Evolutionary conservation across 345 rosid genomes (phyloP).

Genomic region (Bruguiera parviflora): DNA sequence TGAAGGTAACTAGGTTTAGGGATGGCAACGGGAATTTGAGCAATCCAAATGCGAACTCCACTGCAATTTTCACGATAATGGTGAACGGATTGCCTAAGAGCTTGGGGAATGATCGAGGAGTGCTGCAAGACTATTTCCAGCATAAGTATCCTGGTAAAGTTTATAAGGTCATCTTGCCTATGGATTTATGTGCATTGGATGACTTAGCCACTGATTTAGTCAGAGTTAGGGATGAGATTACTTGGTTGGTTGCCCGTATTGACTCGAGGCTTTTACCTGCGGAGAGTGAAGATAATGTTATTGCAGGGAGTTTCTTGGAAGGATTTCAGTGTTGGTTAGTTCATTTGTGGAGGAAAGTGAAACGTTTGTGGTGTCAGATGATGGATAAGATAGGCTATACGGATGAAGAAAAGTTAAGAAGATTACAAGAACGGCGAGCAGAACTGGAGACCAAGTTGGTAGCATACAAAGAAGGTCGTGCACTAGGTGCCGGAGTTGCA

Average conservation of each 20-base stretch:
- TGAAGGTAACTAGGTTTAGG: conserved; percentile 84
- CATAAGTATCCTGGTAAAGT: conserved; percentile 80
- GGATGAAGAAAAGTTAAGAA: conserved; percentile 62
- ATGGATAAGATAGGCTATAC: conserved; percentile 56
- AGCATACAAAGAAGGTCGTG: conserved; percentile 73
- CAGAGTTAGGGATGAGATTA: conserved; percentile 75
- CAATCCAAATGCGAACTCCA: conserved; percentile 54
- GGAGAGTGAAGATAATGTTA: conserved; percentile 35
- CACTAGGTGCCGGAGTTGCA: conserved; percentile 88
- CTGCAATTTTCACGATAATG: conserved; percentile 83
- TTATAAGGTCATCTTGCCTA: conserved; percentile 71
- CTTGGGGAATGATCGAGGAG: conserved; percentile 59
- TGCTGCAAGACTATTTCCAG: conserved; percentile 68
- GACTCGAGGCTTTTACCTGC: conserved; percentile 69
- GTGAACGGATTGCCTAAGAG: conserved; percentile 87
- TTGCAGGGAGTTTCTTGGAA: conserved; percentile 21
- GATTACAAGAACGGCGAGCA: conserved; percentile 72
- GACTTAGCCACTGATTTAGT: conserved; percentile 82
- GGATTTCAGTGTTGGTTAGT: conserved; percentile 22
- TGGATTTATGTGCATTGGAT: conserved; percentile 95
- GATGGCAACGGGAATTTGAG: conserved; percentile 91
- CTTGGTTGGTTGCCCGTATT: conserved; percentile 84
- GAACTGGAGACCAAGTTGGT: conserved; percentile 64
- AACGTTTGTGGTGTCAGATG: conserved; percentile 39
- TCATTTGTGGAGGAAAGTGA: conserved; percentile 39